Conservation (phyloP, 768 basidiomycete species). For the Russula compacta region DNA sequence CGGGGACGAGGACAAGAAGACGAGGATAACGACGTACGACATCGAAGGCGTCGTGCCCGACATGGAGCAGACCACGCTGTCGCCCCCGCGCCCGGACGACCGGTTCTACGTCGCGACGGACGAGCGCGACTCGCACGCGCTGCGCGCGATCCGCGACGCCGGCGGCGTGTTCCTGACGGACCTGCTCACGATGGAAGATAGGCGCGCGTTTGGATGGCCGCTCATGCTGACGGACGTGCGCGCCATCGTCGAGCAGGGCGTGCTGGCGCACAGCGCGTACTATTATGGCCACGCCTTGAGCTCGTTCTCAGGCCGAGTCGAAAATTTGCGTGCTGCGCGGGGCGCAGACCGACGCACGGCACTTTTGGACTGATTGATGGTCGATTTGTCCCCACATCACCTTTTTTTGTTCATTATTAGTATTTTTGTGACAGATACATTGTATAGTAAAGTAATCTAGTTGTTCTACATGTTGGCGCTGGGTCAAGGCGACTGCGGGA, state of each 20-base stretch:
- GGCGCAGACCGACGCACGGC: slow-evolving; percentile 30
- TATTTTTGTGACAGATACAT: background rate
- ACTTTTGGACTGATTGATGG: slow-evolving; percentile 28
- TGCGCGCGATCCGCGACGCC: slow-evolving; percentile 28
- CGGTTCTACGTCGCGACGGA: slow-evolving; percentile 32
- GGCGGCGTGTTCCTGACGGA: slow-evolving; percentile 36
- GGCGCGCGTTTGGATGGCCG: slow-evolving; percentile 32
- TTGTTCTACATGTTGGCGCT: background rate
- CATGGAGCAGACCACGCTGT: background rate
- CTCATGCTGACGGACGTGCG: slow-evolving; percentile 37
- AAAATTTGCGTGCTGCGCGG: slow-evolving; percentile 30
- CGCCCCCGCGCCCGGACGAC: slow-evolving; percentile 5
- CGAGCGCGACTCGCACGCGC: slow-evolving; percentile 30
- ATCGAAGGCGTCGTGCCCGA: slow-evolving; percentile 2
- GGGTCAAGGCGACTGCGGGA: background rate
- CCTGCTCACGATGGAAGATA: slow-evolving; percentile 35
- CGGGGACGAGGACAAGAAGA: no score
- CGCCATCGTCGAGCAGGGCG: slow-evolving; percentile 34
- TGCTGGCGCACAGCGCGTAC: slow-evolving; percentile 28
- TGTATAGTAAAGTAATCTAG: background rate
- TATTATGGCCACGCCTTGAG: slow-evolving; percentile 33
- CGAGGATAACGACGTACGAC: slow-evolving; percentile 7
- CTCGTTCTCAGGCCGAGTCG: slow-evolving; percentile 32
- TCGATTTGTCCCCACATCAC: background rate
- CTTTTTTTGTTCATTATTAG: background rate